Conservation (phyloP, 2,329 filamentous ascomycete species). For the Scedosporium boydii region DNA sequence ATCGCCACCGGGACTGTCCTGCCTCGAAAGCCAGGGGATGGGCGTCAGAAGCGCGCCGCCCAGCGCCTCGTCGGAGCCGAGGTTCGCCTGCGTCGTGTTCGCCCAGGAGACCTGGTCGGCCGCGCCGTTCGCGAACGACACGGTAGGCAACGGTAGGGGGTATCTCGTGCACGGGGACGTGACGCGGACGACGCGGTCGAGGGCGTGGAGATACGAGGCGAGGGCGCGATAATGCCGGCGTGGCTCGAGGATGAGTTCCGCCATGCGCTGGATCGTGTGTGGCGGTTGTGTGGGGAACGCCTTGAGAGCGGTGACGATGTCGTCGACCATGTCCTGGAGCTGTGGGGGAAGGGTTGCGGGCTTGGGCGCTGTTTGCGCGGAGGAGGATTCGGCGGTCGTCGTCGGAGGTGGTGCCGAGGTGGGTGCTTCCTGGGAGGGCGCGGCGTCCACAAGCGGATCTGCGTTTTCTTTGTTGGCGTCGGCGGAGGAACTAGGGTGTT, state of each 20-base stretch:
- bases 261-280: conserved; percentile 84
- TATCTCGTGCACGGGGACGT: conserved; percentile 74
- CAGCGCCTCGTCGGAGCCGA: conserved; percentile 80
- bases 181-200: conserved; percentile 84
- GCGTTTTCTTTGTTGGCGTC: conserved; percentile 62
- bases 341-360: conserved; percentile 50
- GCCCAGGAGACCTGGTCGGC: conserved; percentile 39
- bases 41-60: conserved; percentile 88
- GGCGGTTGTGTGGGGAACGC: conserved; percentile 70
- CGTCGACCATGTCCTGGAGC: conserved; percentile 50
- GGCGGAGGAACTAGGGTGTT: conserved; percentile 40
- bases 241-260: conserved; percentile 74
- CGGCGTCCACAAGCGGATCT: conserved; percentile 28
- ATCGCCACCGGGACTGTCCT: conserved; percentile 19
- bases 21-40: conserved; percentile 72
- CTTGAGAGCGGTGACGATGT: conserved; percentile 52
- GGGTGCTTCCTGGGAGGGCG: conserved; percentile 17
- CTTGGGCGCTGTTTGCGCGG: conserved; percentile 22
- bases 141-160: conserved; percentile 61
- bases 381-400: conserved; percentile 22
- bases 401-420: conserved; percentile 27
- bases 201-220: conserved; percentile 76
- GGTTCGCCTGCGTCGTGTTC: conserved; percentile 33
- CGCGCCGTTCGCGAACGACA: conserved; percentile 53
- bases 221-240: conserved; percentile 72